A percentile compares a stretch with the other conserved stretches of the same genome.
These are phyloP conservation scores for Teunomyces lycoperdinae DNA, from an alignment of 805 yeast genomes.

Conservation along the genomic window DNA sequence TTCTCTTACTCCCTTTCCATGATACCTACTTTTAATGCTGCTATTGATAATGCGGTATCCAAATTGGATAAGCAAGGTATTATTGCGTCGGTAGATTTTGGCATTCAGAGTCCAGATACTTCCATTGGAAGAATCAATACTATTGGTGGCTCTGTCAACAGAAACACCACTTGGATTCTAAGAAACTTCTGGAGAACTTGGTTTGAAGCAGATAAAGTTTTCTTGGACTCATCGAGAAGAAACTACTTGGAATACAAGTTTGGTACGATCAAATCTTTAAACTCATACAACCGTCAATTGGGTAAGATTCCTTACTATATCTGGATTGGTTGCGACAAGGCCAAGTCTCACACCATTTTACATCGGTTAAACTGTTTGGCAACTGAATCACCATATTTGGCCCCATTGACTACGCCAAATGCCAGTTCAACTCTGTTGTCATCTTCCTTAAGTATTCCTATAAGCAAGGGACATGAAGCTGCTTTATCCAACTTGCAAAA, in stretches of 20 bases:
- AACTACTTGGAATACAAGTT: constrained; percentile 79
- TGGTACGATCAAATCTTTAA: constrained; percentile 75
- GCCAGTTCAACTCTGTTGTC: constrained; percentile 4
- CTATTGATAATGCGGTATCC: constrained; percentile 62
- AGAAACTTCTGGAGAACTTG: constrained; percentile 84
- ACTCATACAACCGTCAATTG: constrained; percentile 58
- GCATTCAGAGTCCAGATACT: constrained; percentile 66
- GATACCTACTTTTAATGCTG: constrained; percentile 82
- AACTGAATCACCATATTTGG: constrained; percentile 78
- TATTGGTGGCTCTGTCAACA: constrained; percentile 66
- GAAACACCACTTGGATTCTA: constrained; percentile 74
- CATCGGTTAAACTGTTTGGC: constrained; percentile 72
- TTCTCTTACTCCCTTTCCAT: constrained; percentile 79
- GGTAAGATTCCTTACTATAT: constrained; percentile 81
- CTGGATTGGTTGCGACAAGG: constrained; percentile 65
- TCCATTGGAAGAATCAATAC: constrained; percentile 68
- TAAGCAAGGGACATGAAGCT: constrained; percentile 75
- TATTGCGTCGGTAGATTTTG: constrained; percentile 74
- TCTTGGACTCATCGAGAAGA: constrained; percentile 75
- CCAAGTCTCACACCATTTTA: constrained; percentile 39
- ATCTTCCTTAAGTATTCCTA: constrained; percentile 31
- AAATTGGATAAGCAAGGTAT: constrained; percentile 57
- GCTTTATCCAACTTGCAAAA: constrained; percentile 59
- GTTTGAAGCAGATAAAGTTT: constrained; percentile 83
- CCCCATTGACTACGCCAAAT: constrained; percentile 46